Evolutionary conservation across 1,284 basidiomycete species (phyloP).

Genomic region (Fomes fomentarius): DNA sequence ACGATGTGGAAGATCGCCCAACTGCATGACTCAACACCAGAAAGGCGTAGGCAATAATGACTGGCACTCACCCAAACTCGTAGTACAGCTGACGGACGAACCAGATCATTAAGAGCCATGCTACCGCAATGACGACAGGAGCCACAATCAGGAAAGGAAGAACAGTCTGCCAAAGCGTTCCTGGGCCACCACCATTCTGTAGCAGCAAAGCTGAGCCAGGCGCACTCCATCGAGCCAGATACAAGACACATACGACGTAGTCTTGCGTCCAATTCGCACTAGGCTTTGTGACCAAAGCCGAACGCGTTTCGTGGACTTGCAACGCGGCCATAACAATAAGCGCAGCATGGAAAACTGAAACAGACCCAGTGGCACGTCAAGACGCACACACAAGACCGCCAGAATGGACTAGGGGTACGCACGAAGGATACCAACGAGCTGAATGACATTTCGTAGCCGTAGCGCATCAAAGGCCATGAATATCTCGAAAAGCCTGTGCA

Average conservation of each 20-base stretch:
- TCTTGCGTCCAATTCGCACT: slow-evolving; percentile 18
- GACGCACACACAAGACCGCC: too few species aligned
- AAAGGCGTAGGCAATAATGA: too few species aligned
- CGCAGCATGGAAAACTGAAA: slow-evolving; percentile 70
- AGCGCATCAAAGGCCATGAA: slow-evolving; percentile 78
- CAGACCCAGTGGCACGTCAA: too few species aligned
- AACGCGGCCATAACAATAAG: slow-evolving; percentile 73
- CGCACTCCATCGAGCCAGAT: too few species aligned
- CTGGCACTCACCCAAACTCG: slow-evolving; percentile 47
- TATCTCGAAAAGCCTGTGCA: slow-evolving; percentile 66
- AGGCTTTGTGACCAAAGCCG: slow-evolving; percentile 51
- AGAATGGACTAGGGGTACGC: slow-evolving; percentile 26
- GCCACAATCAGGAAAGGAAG: slow-evolving; percentile 45
- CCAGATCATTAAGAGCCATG: slow-evolving; percentile 42
- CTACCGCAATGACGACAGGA: slow-evolving; percentile 41
- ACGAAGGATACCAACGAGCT: slow-evolving; percentile 75
- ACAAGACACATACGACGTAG: slow-evolving; percentile 15
- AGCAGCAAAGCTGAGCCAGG: background rate
- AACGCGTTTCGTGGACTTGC: slow-evolving; percentile 72
- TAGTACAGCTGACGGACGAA: slow-evolving; percentile 44
- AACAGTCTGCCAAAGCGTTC: slow-evolving; percentile 47
- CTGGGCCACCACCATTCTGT: slow-evolving; percentile 38
- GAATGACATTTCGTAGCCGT: slow-evolving; percentile 74
- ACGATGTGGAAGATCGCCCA: background rate
- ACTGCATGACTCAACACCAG: background rate